A percentile compares a stretch with the other conserved stretches of the same genome.
phyloP scores from a whole-genome alignment of 2,329 filamentous ascomycete genomes.

The Exophiala sp. region DNA sequence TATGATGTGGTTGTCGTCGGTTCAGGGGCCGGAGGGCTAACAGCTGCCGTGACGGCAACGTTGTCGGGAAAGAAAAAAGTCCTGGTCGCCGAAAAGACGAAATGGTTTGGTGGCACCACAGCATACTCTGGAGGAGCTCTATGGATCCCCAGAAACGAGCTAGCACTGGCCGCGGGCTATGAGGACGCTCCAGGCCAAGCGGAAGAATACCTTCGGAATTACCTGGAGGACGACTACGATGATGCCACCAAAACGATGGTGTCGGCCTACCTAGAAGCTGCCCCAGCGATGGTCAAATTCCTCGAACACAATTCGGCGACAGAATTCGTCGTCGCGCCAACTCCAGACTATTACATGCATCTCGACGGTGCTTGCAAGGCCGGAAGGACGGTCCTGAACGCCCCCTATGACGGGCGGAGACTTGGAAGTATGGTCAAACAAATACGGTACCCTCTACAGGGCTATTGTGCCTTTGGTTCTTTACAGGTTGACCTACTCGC shows the following conservation, averaged over 20 bases:
- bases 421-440: conserved; percentile 4
- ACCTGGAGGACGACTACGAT: conserved; percentile 10
- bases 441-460: conserved; percentile 9
- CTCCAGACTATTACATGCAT: conserved; percentile 16
- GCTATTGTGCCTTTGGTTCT: conserved; percentile 11
- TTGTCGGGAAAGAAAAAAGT: conserved; percentile 24
- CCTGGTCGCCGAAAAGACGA: conserved; percentile 35
- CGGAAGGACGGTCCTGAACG: conserved; percentile 8
- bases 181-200: conserved; percentile 30
- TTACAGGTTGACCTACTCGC: conserved; percentile 3
- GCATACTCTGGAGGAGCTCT: conserved; percentile 36
- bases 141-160: conserved; percentile 36
- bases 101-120: conserved; percentile 35
- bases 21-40: conserved; percentile 33
- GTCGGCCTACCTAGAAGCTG: conserved; percentile 32
- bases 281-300: conserved; percentile 33
- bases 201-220: conserved; percentile 13
- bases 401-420: conserved; percentile 7
- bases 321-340: conserved; percentile 2
- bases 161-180: conserved; percentile 18
- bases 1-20: conserved; percentile 35
- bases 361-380: conserved; percentile 6
- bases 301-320: conserved; percentile 24
- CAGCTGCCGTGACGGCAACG: conserved; percentile 32
- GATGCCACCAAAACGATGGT: not conserved